Base-by-base conservation (phyloP, 2,329 filamentous ascomycete species). In the Neonectria sp. region DNA sequence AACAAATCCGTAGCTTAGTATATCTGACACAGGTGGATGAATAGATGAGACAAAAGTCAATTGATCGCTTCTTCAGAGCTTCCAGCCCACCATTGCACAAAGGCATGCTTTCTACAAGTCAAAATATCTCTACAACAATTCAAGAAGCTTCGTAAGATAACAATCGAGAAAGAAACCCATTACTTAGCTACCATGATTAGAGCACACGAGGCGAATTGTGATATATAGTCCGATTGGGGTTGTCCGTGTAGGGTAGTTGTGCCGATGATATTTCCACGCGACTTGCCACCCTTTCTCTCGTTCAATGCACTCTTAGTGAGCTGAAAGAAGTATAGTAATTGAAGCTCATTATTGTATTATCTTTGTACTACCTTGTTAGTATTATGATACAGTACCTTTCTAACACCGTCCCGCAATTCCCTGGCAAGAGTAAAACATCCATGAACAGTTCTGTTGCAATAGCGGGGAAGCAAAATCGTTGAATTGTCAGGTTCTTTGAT, bases 1-100 rank as follows among this genome's bases (percentile, higher is more conserved):
- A 55, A 51, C 37, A 62, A 51, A n/a, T 45, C 8, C 55, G 12
- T 58, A 73, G 67, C 68, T 46, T 43, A 24, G 40, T 21, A 45
- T 45, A 24, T 24, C n/a, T 45, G 40, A 21, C 15, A 21, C 40
- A 21, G n/a, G 31, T 61, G 13, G 37, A 67, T 51, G 62, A 65
- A 55, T 60, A 53, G 17, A 66, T 57, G 57, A 60, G 35, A 29
- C 49, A 33, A 27, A 35, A 17, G 37, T 48, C 57, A 60, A 51
- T 52, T 52, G 46, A 37, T 35, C 12, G 13, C n/a, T 35, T 40
- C 2, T 17, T 40, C 15, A 7, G 5, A 40, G 15, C 33, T 35
- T 40, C 37, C 1, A n/a, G 6, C 6, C 3, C 15, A n/a, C 37
- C 3, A 40, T 40, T 9, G 15, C 15, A n/a, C n/a, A 17, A 4